These are phyloP conservation scores for Sequoia sempervirens DNA, from an alignment of 75 land plant genomes.

Conservation along the genomic window DNA sequence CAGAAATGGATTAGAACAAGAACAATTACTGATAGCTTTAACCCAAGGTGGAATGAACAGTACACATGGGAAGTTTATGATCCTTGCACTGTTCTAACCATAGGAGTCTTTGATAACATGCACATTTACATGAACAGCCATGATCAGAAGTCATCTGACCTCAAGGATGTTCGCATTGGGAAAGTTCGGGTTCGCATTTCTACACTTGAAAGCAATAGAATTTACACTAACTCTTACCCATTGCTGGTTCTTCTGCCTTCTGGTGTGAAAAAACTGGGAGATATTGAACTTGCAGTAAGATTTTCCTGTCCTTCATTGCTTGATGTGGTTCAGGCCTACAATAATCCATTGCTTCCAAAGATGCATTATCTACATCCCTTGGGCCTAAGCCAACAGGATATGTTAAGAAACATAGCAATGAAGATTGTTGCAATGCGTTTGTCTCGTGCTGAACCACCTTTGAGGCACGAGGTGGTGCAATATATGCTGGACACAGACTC, in stretches of 20 bases:
- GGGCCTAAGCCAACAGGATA: conserved; percentile 66
- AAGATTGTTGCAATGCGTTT: conserved; percentile 66
- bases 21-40: conserved; percentile 47
- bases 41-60: conserved; percentile 80
- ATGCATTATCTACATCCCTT: conserved; percentile 86
- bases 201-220: conserved; percentile 69
- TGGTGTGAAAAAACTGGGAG: conserved; percentile 94
- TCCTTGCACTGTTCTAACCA: conserved; percentile 68
- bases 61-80: conserved; percentile 85
- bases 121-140: conserved; percentile 1
- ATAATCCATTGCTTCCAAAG: conserved; percentile 63
- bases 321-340: conserved; percentile 49
- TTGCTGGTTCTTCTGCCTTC: conserved; percentile 50
- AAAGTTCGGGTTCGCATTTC: conserved; percentile 79
- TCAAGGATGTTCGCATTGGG: conserved; percentile 59
- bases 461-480: conserved; percentile 70
- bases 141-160: conserved; percentile 4
- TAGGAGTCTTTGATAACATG: conserved; percentile 72
- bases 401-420: conserved; percentile 56
- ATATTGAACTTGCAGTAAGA: conserved; percentile 74
- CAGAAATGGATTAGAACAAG: conserved; percentile 76
- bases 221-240: conserved; percentile 54
- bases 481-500: conserved; percentile 84
- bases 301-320: conserved; percentile 52
- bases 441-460: conserved; percentile 68